Evolutionary conservation across 345 rosid species (phyloP), one percentile per base, ranked within the genome.

Genomic region (Zanthoxylum bungeanum): DNA sequence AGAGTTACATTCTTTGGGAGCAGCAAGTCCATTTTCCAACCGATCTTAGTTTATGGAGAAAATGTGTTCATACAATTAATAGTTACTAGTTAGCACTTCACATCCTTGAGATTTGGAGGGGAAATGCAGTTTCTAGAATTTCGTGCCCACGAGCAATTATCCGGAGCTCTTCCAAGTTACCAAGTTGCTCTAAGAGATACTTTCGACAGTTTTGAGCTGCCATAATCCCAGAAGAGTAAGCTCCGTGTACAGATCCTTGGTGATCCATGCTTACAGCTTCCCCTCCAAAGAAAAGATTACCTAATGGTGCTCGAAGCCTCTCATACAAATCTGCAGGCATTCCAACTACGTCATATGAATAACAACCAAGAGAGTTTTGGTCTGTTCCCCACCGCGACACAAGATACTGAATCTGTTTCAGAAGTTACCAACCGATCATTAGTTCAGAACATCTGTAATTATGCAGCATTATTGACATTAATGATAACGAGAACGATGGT

Each of bases 191-290:
- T 0, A 81, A 69, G 28, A 90, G 73, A 76, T 82, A 84, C 71
- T 76, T 82, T 73, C 84, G 86, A 68, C 93, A 87, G 77, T 79
- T 87, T 72, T 84, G 83, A 2, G 98, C 94, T 1, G 96, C 96
- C 73, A 76, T 70, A 16, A 92, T 77, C 55, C 98, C 98, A 0
- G 93, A 84, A 0, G 91, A 75, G 82, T 85, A 92, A 7, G 98
- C 98, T 74, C 98, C 96, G 0, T 92, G 96, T 56, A 88, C 98
- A 0, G 96, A 92, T 39, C 98, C 98, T 76, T 87, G 92, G 75
- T 88, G 92, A 4, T 92, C 96, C 67, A 87, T 72, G 75, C 91
- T 90, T 50, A 88, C 88, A 4, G 93, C 98, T 82, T 92, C 98
- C 71, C 98, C 98, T 75, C 91, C 96, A 7, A 92, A 92, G 81